Base-by-base conservation (phyloP, 441 rosid genomes). In the Biscutella laevigata region DNA sequence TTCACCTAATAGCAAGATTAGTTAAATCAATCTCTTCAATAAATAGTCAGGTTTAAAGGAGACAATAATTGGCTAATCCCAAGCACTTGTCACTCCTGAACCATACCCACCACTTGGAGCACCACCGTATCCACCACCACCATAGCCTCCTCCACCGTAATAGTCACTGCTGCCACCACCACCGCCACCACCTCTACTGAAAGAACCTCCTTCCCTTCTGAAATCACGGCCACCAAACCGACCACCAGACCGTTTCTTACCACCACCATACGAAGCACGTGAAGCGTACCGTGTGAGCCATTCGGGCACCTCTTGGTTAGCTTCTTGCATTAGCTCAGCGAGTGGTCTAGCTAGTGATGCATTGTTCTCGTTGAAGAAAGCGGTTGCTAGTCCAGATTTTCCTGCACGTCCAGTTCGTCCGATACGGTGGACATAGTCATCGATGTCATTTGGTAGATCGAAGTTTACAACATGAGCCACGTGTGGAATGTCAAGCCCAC, bases 381-480 rank as follows among this genome's bases (percentile, higher is more conserved):
- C 80, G 2, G 85, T 80, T 1, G 80, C 82, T 33, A 72, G 3
- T 8, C 82, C 85, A 4, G 75, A 57, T n/a, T 77, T 77, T 16
- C 80, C 81, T 45, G 81, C 78, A 40, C 86, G 57, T 25, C 86
- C 83, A 10, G 83, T 77, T 54, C 86, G 50, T 28, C 83, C 86
- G 3, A 77, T 80, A 36, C 83, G 68, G 45, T 77, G 86, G 7
- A 82, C 25, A 17, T 17, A 17, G 20, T 17, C 20, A 17, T 17
- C 20, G 20, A 17, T 17, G 20, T 17, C 20, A 17, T 71, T 71
- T 21, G 80, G 86, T 15, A 80, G 72, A 57, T 77, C 83, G 60
- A 74, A 80, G 69, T 77, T 77, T 39, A 80, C 69, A 6, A 75
- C 80, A 47, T 78, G 83, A 42, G 76, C 80, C 6, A 80, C 86